These are phyloP conservation scores for Speleostelium caveatum DNA, from an alignment of 78 protist species.

Conservation along the genomic window DNA sequence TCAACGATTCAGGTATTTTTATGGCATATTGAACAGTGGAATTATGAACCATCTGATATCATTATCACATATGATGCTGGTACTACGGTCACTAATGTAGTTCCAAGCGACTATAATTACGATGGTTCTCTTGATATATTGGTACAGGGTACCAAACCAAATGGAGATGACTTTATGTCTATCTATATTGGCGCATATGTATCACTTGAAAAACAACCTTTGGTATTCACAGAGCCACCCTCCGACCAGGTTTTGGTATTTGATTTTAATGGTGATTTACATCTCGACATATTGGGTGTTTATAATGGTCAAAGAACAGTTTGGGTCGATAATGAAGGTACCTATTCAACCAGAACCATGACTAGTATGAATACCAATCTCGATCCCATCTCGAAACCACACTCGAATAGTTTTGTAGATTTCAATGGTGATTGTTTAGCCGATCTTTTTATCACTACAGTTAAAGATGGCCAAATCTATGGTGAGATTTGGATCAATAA, in stretches of 20 bases:
- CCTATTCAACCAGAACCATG: background rate
- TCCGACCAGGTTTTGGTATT: constrained; percentile 51
- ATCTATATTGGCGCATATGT: constrained; percentile 26
- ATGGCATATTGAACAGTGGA: constrained; percentile 67
- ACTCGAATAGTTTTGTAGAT: constrained; percentile 70
- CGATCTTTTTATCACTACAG: constrained; percentile 61
- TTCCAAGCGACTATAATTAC: constrained; percentile 64
- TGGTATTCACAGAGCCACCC: background rate
- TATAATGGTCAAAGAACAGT: constrained; percentile 26
- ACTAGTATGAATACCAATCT: background rate
- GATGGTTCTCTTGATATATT: constrained; percentile 73
- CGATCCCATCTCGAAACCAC: constrained; percentile 17
- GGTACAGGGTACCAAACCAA: constrained; percentile 17
- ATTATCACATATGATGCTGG: background rate
- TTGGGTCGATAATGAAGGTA: constrained; percentile 35
- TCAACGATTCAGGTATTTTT: constrained; percentile 68
- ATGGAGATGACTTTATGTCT: background rate
- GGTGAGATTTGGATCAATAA: constrained; percentile 80
- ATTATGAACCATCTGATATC: constrained; percentile 56
- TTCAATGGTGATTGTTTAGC: constrained; percentile 86
- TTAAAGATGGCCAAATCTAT: background rate
- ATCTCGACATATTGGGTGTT: constrained; percentile 49
- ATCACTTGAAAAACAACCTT: background rate
- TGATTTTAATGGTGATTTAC: constrained; percentile 68
- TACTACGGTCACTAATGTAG: constrained; percentile 15